phyloP scores from a whole-genome alignment of 164 flowering plant genomes.

The Berberis thunbergii region DNA sequence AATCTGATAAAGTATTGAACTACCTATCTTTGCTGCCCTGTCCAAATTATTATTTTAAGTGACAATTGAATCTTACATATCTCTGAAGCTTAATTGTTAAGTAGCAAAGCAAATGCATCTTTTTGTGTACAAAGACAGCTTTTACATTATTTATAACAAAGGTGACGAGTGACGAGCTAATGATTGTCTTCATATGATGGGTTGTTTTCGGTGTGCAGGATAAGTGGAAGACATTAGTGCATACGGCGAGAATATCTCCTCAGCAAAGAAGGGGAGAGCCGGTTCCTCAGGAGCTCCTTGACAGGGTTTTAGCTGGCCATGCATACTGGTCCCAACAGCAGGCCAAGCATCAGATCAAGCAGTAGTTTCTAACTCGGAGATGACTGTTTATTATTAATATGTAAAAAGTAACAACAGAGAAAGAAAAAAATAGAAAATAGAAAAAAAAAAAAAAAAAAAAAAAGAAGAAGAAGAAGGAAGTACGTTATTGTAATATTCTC shows the following conservation, averaged over 20 bases:
- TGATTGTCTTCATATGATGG: conserved; percentile 6
- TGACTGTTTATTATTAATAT: neutral
- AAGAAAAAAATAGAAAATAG: conserved; percentile 12
- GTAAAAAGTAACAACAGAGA: conserved; percentile 13
- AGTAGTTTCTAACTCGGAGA: conserved; percentile 20
- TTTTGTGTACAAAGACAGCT: neutral
- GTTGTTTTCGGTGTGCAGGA: conserved; percentile 39
- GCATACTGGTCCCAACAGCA: conserved; percentile 84
- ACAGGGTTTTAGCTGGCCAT: conserved; percentile 78
- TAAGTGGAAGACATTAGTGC: conserved; percentile 97
- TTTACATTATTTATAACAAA: neutral
- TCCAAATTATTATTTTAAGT: no score
- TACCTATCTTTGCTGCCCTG: no score
- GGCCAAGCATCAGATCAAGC: conserved; percentile 35
- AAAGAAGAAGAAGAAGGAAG: conserved; percentile 8
- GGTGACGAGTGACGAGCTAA: neutral
- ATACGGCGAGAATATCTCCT: conserved; percentile 86
- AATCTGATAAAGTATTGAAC: no score
- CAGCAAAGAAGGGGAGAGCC: conserved; percentile 97
- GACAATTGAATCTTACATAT: no score
- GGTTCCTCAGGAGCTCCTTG: conserved; percentile 85
- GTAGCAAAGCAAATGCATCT: conserved; percentile 1
- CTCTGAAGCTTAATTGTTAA: neutral
- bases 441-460: conserved; percentile 3
- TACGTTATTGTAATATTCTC: conserved; percentile 24